Evolutionary conservation across 2,329 filamentous ascomycete genomes (phyloP).

Genomic region (Incumbomyces delicatus): DNA sequence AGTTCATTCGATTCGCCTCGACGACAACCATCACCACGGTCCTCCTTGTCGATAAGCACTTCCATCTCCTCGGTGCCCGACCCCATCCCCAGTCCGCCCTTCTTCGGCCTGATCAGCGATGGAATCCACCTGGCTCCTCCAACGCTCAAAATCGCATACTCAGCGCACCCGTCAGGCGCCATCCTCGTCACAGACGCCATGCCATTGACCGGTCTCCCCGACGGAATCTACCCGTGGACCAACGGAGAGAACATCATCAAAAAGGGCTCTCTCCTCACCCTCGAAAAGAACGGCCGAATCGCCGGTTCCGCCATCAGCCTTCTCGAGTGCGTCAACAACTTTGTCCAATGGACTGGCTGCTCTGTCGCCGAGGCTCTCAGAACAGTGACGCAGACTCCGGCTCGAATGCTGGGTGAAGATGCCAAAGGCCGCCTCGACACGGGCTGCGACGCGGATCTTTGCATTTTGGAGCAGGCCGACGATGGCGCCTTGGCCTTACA

Average conservation of each 20-base stretch:
- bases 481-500: slow-evolving; percentile 53
- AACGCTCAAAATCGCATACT: slow-evolving; percentile 79
- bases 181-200: slow-evolving; percentile 90
- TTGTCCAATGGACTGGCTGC: slow-evolving; percentile 63
- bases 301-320: slow-evolving; percentile 59
- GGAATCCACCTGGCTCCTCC: slow-evolving; percentile 85
- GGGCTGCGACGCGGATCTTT: slow-evolving; percentile 59
- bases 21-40: neutral
- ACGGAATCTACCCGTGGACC: slow-evolving; percentile 78
- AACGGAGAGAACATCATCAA: slow-evolving; percentile 54
- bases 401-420: slow-evolving; percentile 60
- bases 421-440: slow-evolving; percentile 56
- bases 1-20: slow-evolving; percentile 9
- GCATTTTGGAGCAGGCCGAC: slow-evolving; percentile 49
- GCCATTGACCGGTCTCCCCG: slow-evolving; percentile 72
- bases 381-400: slow-evolving; percentile 67
- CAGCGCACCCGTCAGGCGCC: slow-evolving; percentile 72
- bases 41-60: slow-evolving; percentile 24
- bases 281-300: slow-evolving; percentile 70
- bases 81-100: slow-evolving; percentile 43
- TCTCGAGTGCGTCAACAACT: slow-evolving; percentile 76
- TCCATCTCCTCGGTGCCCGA: slow-evolving; percentile 1
- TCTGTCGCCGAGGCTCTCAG: slow-evolving; percentile 58
- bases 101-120: slow-evolving; percentile 82
- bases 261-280: slow-evolving; percentile 59